Percentiles rank a stretch among this genome's conserved stretches.
These are phyloP conservation scores for Monosporascus ibericus DNA, from an alignment of 2,329 filamentous ascomycete species.

Conservation along the genomic window DNA sequence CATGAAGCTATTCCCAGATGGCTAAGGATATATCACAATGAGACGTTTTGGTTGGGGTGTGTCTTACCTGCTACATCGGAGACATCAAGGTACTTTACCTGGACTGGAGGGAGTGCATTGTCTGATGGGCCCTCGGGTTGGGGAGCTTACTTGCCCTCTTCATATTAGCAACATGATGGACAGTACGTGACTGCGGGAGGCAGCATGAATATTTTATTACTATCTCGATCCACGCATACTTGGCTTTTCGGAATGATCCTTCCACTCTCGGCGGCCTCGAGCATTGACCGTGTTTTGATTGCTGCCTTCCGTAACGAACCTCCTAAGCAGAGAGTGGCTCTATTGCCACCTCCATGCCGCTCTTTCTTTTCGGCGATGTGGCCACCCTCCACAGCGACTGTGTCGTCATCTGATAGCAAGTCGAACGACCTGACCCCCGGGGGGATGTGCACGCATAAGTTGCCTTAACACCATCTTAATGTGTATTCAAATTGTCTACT, in stretches of 20 bases:
- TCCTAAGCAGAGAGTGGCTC: not conserved
- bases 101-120: no score
- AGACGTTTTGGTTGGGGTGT: no score
- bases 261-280: not conserved
- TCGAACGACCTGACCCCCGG: not conserved
- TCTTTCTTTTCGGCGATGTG: not conserved
- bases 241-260: not conserved
- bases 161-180: not conserved
- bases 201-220: not conserved
- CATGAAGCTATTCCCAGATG: not conserved
- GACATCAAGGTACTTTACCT: no score
- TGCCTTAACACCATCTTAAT: not conserved
- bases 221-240: not conserved
- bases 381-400: not conserved
- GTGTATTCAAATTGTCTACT: no score
- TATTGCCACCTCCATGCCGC: not conserved
- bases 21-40: not conserved
- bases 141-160: not conserved
- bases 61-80: no score
- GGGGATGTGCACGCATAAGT: not conserved
- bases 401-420: not conserved
- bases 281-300: not conserved
- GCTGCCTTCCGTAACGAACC: not conserved
- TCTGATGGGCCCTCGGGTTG: no score
- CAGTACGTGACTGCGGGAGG: not conserved